These are phyloP conservation scores for Perilla frutescens DNA, from an alignment of 257 asterid species.

Conservation along the genomic window DNA sequence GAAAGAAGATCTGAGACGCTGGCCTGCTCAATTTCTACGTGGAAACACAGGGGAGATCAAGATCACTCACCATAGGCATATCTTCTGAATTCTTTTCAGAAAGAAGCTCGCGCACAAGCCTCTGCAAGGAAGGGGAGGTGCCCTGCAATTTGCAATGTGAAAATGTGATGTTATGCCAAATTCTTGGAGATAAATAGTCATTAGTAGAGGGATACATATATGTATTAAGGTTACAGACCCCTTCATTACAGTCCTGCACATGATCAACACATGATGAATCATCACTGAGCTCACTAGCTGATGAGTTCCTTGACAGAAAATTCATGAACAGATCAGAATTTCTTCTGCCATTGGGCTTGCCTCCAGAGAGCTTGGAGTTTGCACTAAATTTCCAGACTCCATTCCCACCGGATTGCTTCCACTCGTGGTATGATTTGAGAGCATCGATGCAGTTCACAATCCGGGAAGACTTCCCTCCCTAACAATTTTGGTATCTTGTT, in stretches of 20 bases:
- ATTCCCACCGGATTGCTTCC: conserved; percentile 80
- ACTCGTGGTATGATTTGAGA: conserved; percentile 69
- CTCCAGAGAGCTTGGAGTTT: conserved; percentile 52
- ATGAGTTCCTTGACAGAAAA: conserved; percentile 58
- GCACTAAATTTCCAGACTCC: conserved; percentile 74
- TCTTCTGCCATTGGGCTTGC: conserved; percentile 56
- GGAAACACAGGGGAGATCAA: background rate
- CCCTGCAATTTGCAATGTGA: conserved; percentile 51
- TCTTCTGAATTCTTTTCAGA: conserved; percentile 75
- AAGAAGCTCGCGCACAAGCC: conserved; percentile 63
- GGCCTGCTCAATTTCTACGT: background rate
- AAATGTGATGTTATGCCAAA: conserved; percentile 14
- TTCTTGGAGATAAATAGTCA: conserved; percentile 18
- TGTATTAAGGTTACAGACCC: conserved; percentile 49
- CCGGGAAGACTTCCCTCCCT: conserved; percentile 90
- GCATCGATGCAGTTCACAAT: conserved; percentile 75
- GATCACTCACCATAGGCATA: conserved; percentile 70
- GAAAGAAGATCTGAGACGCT: conserved; percentile 14
- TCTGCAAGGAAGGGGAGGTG: conserved; percentile 50
- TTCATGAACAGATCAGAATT: conserved; percentile 62
- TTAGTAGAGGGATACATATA: background rate
- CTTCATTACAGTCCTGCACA: conserved; percentile 44
- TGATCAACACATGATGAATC: conserved; percentile 41
- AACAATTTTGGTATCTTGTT: conserved; percentile 7
- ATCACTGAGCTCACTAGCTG: conserved; percentile 51